Conservation (phyloP, 2,329 filamentous ascomycete genomes). For the Plectosphaerella plurivora region DNA sequence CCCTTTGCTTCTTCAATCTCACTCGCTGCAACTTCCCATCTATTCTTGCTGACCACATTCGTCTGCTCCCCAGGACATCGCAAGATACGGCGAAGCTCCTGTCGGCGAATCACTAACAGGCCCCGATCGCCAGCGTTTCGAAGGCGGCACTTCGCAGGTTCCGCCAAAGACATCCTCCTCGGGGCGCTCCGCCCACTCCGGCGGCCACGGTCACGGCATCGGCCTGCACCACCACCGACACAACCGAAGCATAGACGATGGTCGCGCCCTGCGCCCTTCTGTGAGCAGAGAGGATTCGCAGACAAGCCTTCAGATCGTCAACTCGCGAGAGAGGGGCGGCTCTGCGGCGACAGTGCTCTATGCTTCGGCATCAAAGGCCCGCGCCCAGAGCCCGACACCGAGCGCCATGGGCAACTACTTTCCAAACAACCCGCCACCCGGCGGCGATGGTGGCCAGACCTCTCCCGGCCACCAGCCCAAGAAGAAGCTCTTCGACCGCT, state of each 20-base stretch:
- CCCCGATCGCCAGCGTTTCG: slow-evolving; percentile 65
- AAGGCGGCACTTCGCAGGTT: slow-evolving; percentile 40
- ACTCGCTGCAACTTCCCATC: too few relatives aligned
- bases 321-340: slow-evolving; percentile 48
- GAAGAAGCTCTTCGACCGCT: slow-evolving; percentile 44
- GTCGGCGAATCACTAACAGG: slow-evolving; percentile 66
- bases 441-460: slow-evolving; percentile 46
- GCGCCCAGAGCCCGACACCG: slow-evolving; percentile 78
- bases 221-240: slow-evolving; percentile 60
- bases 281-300: slow-evolving; percentile 72
- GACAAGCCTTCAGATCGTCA: slow-evolving; percentile 34
- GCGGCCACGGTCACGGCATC: slow-evolving; percentile 53
- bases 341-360: slow-evolving; percentile 37
- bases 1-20: background rate
- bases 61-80: slow-evolving; percentile 55
- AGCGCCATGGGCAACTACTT: slow-evolving; percentile 51
- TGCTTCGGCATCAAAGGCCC: slow-evolving; percentile 33
- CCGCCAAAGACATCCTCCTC: slow-evolving; percentile 61
- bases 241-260: slow-evolving; percentile 65
- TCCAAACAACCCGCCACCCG: background rate
- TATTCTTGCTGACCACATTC: too few relatives aligned
- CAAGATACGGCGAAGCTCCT: slow-evolving; percentile 72
- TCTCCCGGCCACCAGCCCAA: slow-evolving; percentile 54
- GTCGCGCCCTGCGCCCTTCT: slow-evolving; percentile 63
- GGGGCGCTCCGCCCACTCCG: slow-evolving; percentile 52